Percentiles rank a stretch among this genome's conserved stretches.
These are phyloP conservation scores for Neofusicoccum laricinum DNA, from an alignment of 2,329 filamentous ascomycete genomes.

Conservation along the genomic window DNA sequence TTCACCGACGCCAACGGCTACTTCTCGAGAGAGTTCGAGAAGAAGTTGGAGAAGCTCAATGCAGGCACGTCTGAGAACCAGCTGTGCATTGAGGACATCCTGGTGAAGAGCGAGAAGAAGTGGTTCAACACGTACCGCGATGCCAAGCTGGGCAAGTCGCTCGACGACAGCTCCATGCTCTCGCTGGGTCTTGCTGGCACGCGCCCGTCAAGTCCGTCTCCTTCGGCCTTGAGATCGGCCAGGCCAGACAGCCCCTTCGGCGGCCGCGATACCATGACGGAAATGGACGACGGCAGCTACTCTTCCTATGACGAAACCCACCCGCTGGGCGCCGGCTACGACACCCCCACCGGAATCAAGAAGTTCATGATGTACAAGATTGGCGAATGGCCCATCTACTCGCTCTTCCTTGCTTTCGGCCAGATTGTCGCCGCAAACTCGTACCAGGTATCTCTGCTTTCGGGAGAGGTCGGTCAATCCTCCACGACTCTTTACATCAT, in stretches of 20 bases:
- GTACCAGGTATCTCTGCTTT: slow-evolving; percentile 62
- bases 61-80: slow-evolving; percentile 34
- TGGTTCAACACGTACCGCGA: slow-evolving; percentile 49
- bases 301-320: slow-evolving; percentile 2
- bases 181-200: background rate
- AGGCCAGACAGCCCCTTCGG: slow-evolving; percentile 10
- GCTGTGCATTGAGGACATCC: slow-evolving; percentile 63
- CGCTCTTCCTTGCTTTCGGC: slow-evolving; percentile 23
- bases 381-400: slow-evolving; percentile 27
- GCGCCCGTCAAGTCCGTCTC: slow-evolving; percentile 1
- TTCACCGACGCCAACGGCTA: slow-evolving; percentile 64
- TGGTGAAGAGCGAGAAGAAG: slow-evolving; percentile 64
- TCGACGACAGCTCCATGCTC: slow-evolving; percentile 3
- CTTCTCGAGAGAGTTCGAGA: slow-evolving; percentile 57
- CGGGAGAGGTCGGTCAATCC: slow-evolving; percentile 57
- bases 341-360: slow-evolving; percentile 16
- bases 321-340: slow-evolving; percentile 5
- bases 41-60: slow-evolving; percentile 54
- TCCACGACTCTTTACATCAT: slow-evolving; percentile 57
- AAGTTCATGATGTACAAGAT: slow-evolving; percentile 26
- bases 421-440: slow-evolving; percentile 21
- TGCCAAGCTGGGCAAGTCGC: slow-evolving; percentile 13
- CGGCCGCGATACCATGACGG: background rate
- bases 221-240: background rate
- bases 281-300: slow-evolving; percentile 6